Evolutionary conservation across 208 protist genomes (phyloP).

Genomic region (Crithidia mellificae): DNA sequence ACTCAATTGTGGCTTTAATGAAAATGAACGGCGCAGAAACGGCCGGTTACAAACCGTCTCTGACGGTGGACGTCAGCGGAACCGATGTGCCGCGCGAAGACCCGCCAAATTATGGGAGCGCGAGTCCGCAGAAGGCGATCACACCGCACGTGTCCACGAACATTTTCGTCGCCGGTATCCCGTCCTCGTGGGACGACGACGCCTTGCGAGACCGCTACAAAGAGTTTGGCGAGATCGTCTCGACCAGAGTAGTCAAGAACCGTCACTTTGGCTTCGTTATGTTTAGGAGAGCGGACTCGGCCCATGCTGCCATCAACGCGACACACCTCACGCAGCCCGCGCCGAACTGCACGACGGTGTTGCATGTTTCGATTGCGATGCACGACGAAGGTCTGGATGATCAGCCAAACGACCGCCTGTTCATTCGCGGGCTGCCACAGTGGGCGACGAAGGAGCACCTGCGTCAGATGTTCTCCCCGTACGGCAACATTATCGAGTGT

Average conservation of each 20-base stretch:
- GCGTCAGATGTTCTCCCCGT: constrained; percentile 58
- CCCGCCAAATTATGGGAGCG: constrained; percentile 7
- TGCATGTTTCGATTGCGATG: constrained; percentile 90
- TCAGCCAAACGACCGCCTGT: constrained; percentile 83
- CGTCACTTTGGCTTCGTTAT: constrained; percentile 91
- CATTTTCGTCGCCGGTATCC: constrained; percentile 88
- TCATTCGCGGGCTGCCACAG: constrained; percentile 84
- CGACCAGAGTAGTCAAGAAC: constrained; percentile 76
- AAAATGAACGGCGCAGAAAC: constrained; percentile 12
- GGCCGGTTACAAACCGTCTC: constrained; percentile 63
- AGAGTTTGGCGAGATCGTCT: constrained; percentile 85
- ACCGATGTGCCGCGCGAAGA: constrained; percentile 33
- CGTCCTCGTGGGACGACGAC: constrained; percentile 76
- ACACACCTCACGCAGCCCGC: constrained; percentile 74
- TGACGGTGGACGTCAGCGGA: constrained; percentile 67
- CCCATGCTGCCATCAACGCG: constrained; percentile 84
- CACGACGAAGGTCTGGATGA: constrained; percentile 91
- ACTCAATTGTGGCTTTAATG: constrained; percentile 6
- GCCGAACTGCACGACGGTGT: constrained; percentile 49
- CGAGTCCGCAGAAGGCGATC: constrained; percentile 43
- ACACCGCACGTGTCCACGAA: constrained; percentile 89
- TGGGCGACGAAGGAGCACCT: constrained; percentile 89
- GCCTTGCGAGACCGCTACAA: constrained; percentile 68
- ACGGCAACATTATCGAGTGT: constrained; percentile 69
- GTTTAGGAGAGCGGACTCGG: constrained; percentile 81